Evolutionary conservation across 2,329 filamentous ascomycete species (phyloP).

Genomic region (Aspergillus pseudotamarii): DNA sequence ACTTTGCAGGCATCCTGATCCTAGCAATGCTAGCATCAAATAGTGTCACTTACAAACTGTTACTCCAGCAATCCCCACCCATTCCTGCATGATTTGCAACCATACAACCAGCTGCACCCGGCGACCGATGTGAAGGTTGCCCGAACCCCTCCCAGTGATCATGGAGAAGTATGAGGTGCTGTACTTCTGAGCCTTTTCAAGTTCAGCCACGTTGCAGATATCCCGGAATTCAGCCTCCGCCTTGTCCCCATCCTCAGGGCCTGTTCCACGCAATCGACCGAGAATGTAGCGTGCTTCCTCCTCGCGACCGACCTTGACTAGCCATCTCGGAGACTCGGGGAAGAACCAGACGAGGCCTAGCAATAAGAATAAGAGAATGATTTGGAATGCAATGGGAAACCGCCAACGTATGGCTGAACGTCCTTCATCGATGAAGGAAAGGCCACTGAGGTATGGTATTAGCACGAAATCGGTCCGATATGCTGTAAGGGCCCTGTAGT

Average conservation of each 20-base stretch:
- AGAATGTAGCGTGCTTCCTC: constrained; percentile 70
- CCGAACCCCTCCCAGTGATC: constrained; percentile 68
- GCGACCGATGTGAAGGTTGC: constrained; percentile 66
- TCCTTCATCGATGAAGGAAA: constrained; percentile 63
- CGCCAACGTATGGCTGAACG: constrained; percentile 64
- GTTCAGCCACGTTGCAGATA: constrained; percentile 64
- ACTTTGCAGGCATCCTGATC: too few relatives aligned
- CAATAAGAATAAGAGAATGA: constrained; percentile 63
- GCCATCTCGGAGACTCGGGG: constrained; percentile 63
- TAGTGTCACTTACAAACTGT: constrained; percentile 55
- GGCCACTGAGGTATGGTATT: constrained; percentile 43
- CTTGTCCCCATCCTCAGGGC: constrained; percentile 53
- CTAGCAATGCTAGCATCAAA: background rate
- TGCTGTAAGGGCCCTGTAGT: background rate
- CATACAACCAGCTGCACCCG: constrained; percentile 71
- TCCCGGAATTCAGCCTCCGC: constrained; percentile 69
- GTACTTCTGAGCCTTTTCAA: constrained; percentile 60
- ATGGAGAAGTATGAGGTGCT: constrained; percentile 64
- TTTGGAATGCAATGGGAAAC: constrained; percentile 72
- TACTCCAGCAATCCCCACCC: constrained; percentile 70
- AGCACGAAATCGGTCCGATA: background rate
- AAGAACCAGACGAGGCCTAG: constrained; percentile 65
- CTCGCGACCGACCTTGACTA: constrained; percentile 66
- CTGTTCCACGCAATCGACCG: constrained; percentile 62
- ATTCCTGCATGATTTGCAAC: constrained; percentile 72